Percentiles rank a stretch among this genome's conserved stretches.
Evolutionary conservation across 169 alveolate genomes (phyloP).

Genomic region (Plasmodium ovale): DNA sequence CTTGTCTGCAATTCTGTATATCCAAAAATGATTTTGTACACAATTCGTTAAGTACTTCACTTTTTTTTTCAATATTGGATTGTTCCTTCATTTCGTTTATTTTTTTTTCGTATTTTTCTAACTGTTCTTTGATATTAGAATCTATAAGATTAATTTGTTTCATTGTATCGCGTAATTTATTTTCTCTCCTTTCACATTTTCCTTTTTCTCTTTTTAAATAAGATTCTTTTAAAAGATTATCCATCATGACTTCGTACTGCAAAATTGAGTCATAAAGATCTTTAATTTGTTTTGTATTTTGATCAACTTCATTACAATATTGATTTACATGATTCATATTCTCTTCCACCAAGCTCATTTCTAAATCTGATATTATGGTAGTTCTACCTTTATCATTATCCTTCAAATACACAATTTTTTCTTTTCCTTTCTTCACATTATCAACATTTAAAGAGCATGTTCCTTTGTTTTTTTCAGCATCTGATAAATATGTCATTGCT

Average conservation of each 20-base stretch:
- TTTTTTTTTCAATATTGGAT: slow-evolving; percentile 2
- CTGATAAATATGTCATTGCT: neutral
- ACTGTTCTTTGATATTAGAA: neutral
- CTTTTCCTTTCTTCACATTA: slow-evolving; percentile 10
- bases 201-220: neutral
- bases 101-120: neutral
- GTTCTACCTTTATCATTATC: neutral
- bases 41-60: neutral
- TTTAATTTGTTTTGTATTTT: neutral
- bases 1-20: slow-evolving; percentile 8
- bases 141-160: neutral
- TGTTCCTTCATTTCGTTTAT: slow-evolving; percentile 8
- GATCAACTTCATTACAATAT: neutral
- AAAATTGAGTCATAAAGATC: neutral
- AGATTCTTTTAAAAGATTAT: slow-evolving; percentile 3
- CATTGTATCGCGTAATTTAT: neutral
- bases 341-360: neutral
- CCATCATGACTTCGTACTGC: neutral
- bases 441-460: slow-evolving; percentile 5
- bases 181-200: slow-evolving; percentile 3
- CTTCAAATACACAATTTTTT: slow-evolving; percentile 9
- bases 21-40: neutral
- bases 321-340: neutral
- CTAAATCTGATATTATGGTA: neutral
- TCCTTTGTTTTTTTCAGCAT: neutral